Evolutionary conservation across 2,329 filamentous ascomycete genomes (phyloP).

Genomic region (Calonectria naviculata): DNA sequence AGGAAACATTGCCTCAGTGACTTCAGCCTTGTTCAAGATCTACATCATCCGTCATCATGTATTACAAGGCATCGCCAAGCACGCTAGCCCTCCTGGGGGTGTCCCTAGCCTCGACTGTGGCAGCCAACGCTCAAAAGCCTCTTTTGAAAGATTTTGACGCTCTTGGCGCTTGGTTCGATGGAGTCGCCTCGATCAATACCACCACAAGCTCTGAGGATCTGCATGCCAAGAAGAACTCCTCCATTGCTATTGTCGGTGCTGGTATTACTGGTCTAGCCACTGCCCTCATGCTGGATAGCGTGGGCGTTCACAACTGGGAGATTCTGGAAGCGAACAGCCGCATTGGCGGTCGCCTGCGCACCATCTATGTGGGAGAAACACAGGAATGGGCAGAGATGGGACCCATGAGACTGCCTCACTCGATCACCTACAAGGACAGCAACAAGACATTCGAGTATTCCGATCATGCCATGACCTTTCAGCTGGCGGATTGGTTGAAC

Average conservation of each 20-base stretch:
- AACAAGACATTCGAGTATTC: background rate
- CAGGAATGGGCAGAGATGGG: conserved; percentile 14
- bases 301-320: conserved; percentile 57
- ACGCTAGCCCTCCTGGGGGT: background rate
- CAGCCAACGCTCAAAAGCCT: background rate
- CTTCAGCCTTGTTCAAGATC: background rate
- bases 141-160: background rate
- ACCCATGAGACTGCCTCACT: conserved; percentile 5
- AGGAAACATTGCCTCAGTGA: too few species aligned
- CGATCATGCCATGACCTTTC: conserved; percentile 7
- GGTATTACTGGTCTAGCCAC: conserved; percentile 75
- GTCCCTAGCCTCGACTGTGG: background rate
- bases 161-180: background rate
- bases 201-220: background rate
- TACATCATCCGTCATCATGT: background rate
- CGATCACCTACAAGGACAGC: conserved; percentile 3
- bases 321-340: conserved; percentile 59
- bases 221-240: background rate
- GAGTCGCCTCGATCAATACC: background rate
- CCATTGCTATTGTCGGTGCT: conserved; percentile 50
- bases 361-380: conserved; percentile 66
- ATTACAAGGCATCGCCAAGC: background rate
- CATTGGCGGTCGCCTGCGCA: conserved; percentile 60
- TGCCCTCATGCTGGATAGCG: conserved; percentile 55
- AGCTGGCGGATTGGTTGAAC: conserved; percentile 3